Evolutionary conservation across 805 yeast species (phyloP).

Genomic region (Monosporozyma aerobia): DNA sequence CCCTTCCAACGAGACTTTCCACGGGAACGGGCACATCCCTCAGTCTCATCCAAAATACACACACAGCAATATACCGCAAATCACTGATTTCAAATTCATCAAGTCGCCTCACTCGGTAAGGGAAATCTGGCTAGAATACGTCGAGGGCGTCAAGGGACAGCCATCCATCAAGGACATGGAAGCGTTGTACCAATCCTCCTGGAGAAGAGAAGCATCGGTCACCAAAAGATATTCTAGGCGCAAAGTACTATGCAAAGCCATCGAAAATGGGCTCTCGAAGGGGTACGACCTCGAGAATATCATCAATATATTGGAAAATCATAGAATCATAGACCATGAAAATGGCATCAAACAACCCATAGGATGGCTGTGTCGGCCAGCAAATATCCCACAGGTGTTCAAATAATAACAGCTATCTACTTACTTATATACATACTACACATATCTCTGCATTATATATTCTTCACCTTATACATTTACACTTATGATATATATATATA

Average conservation of each 20-base stretch:
- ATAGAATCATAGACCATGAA: conserved; percentile 34
- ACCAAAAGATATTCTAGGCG: conserved; percentile 45
- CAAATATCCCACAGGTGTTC: conserved; percentile 26
- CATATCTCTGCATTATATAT: background rate
- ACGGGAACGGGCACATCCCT: background rate
- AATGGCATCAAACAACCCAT: conserved; percentile 37
- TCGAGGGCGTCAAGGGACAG: conserved; percentile 42
- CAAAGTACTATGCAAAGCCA: conserved; percentile 45
- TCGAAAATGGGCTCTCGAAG: conserved; percentile 39
- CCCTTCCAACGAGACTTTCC: background rate
- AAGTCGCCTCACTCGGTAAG: conserved; percentile 38
- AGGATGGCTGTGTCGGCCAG: conserved; percentile 37
- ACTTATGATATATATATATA: background rate
- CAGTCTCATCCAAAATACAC: background rate
- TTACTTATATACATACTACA: background rate
- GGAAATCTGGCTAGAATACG: conserved; percentile 51
- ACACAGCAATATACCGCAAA: background rate
- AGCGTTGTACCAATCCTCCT: conserved; percentile 39
- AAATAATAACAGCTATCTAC: conserved; percentile 2
- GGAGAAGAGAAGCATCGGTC: conserved; percentile 49
- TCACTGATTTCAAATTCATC: conserved; percentile 27
- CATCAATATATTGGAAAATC: conserved; percentile 39
- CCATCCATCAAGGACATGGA: conserved; percentile 46
- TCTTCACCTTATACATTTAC: background rate
- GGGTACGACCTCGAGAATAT: conserved; percentile 38